A percentile compares a stretch with the other conserved stretches of the same genome.
Conservation (phyloP, 345 rosid genomes). For the Noccaea caerulescens region DNA sequence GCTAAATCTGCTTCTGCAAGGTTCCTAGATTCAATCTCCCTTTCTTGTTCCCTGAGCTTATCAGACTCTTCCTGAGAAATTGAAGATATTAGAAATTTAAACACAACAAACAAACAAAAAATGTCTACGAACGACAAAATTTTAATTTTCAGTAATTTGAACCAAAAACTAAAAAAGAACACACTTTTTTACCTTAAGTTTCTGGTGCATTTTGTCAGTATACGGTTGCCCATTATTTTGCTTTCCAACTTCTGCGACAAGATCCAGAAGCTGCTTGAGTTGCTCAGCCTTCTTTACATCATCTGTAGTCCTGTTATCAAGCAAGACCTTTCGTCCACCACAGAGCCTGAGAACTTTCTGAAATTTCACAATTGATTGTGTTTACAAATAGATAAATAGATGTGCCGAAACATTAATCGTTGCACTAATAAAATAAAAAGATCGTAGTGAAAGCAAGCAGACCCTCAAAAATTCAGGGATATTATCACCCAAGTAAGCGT, state of each 20-base stretch:
- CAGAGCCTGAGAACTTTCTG: conserved; percentile 66
- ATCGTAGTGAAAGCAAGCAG: too few species aligned
- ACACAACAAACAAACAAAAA: too few species aligned
- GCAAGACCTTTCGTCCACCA: conserved; percentile 58
- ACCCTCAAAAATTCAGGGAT: too few species aligned
- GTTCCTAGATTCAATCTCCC: background rate
- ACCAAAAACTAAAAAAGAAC: too few species aligned
- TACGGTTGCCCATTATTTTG: conserved; percentile 70
- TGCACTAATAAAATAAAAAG: too few species aligned
- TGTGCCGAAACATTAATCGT: too few species aligned
- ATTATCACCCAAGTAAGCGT: too few species aligned
- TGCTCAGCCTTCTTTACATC: conserved; percentile 52
- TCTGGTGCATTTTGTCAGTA: background rate
- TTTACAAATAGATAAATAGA: too few species aligned
- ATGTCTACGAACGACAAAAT: too few species aligned
- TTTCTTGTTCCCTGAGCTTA: background rate
- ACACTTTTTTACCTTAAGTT: background rate
- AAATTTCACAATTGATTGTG: background rate
- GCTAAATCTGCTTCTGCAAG: background rate
- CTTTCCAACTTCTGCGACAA: conserved; percentile 46
- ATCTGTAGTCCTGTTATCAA: conserved; percentile 71
- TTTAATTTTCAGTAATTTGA: too few species aligned
- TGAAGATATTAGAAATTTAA: too few species aligned
- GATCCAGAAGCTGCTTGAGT: conserved; percentile 58
- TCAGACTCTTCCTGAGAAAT: background rate